These are phyloP conservation scores for Botrytis porri DNA, from an alignment of 2,329 filamentous ascomycete species.

Conservation along the genomic window DNA sequence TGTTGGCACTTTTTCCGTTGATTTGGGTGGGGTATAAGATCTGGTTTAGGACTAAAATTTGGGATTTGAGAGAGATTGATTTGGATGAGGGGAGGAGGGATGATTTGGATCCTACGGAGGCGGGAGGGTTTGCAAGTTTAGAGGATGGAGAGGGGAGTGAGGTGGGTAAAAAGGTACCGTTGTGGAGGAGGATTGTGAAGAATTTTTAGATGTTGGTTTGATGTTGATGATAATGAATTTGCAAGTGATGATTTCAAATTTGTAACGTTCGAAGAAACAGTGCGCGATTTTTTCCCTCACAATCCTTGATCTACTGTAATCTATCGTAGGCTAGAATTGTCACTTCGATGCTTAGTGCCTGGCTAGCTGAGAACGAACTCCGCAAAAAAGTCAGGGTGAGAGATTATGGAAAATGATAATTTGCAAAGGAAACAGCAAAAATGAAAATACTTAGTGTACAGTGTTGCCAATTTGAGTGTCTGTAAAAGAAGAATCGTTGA, in stretches of 20 bases:
- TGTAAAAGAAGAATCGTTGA: background rate
- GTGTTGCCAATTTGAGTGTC: rapidly evolving
- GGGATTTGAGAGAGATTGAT: constrained; percentile 53
- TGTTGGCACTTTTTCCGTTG: constrained; percentile 57
- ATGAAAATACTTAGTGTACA: background rate
- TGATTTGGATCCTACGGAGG: constrained; percentile 9
- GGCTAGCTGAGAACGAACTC: background rate
- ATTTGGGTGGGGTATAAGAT: constrained; percentile 57
- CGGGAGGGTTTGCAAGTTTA: background rate
- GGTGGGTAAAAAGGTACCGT: background rate
- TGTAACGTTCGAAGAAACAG: background rate
- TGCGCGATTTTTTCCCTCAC: rapidly evolving
- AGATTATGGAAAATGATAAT: background rate
- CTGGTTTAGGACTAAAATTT: constrained; percentile 51
- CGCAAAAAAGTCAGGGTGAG: background rate
- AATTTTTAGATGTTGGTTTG: background rate
- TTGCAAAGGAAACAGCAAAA: background rate
- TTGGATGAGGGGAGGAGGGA: constrained; percentile 53
- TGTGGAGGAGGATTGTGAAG: constrained; percentile 19
- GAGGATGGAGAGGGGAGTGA: background rate
- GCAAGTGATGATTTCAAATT: background rate
- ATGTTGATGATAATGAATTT: too few species aligned
- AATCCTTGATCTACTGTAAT: background rate
- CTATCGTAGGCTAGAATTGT: background rate
- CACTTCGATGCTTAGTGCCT: background rate